Percentiles rank a stretch among this genome's conserved stretches.
These are phyloP conservation scores for Oropetium thomaeum DNA, from an alignment of 176 grass and related monocot species.

Conservation along the genomic window DNA sequence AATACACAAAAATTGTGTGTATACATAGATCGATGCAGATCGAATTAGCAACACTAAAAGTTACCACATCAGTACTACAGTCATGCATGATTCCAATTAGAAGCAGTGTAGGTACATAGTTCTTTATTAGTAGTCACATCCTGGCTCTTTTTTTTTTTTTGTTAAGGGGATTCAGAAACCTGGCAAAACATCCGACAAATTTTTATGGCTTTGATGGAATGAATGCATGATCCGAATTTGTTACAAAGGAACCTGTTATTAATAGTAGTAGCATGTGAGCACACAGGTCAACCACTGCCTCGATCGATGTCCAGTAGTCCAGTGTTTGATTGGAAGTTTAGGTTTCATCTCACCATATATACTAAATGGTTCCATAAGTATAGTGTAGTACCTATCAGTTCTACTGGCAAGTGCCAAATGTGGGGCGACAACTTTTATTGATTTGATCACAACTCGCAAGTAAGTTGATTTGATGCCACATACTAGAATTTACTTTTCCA, in stretches of 20 bases:
- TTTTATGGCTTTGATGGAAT: not conserved
- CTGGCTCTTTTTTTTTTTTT: not conserved
- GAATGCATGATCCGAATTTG: not conserved
- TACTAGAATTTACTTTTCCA: not conserved
- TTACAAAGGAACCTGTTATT: not conserved
- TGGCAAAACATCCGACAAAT: not conserved
- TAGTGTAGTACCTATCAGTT: constrained; percentile 48
- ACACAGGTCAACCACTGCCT: constrained; percentile 34
- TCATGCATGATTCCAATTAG: no score
- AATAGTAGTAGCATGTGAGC: constrained; percentile 24
- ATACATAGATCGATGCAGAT: not conserved
- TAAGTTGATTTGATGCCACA: constrained; percentile 18
- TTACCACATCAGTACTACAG: no score
- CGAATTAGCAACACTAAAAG: no score
- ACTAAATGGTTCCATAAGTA: constrained; percentile 34
- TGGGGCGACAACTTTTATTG: constrained; percentile 37
- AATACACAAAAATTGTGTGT: not conserved
- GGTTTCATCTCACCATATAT: constrained; percentile 33
- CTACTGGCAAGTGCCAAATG: constrained; percentile 38
- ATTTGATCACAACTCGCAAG: constrained; percentile 35
- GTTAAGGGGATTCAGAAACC: not conserved
- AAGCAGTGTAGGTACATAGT: no score
- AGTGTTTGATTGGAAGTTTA: constrained; percentile 39
- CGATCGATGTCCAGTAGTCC: no score
- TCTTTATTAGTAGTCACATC: not conserved